Base-by-base conservation (phyloP, 306 rosid species). In the Aeschynomene evenia region DNA sequence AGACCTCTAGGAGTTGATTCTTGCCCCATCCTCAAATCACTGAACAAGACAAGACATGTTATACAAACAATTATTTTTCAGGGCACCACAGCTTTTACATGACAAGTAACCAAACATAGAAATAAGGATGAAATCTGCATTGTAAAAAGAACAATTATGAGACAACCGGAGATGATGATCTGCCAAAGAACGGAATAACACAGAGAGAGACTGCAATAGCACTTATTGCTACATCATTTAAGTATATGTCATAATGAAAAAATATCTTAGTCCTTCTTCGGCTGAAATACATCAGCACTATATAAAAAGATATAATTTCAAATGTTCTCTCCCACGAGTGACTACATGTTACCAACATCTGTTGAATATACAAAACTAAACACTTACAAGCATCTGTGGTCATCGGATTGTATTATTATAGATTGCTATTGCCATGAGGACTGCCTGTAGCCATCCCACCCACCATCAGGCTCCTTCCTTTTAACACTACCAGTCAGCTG, bases 381-480 rank as follows among this genome's bases (percentile, higher is more conserved):
- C 79, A 86, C 83, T 82, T 73, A 80, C 80, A 81, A 75, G 80
- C 82, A 77, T 65, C 69, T 77, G 45, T 67, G 52, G 63, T 62
- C 75, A 75, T 63, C 77, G 33, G 60, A 65, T 22, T 69, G 59
- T 70, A 72, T 12, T 73, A 43, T 26, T 73, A 16, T 16, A 70
- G 23, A 64, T 21, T 73, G 57, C 68, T 83, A 85, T 64, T 80
- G 85, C 91, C 93, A 87, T 2, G 89, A 73, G 39, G 85, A 67
- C 59, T 82, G 86, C 77, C 82, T 87, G 82, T 80, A 85, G 76
- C 82, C 74, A 62, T 90, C 89, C 85, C 85, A 76, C 40, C 96
- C 93, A 13, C 89, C 85, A 61, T 89, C 96, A 10, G 93, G 91
- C 59, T 90, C 95, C 87, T 87, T 90, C 68, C 89, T 80, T 81